Evolutionary conservation across 768 basidiomycete species (phyloP).

Genomic region (Lactarius hengduanensis): DNA sequence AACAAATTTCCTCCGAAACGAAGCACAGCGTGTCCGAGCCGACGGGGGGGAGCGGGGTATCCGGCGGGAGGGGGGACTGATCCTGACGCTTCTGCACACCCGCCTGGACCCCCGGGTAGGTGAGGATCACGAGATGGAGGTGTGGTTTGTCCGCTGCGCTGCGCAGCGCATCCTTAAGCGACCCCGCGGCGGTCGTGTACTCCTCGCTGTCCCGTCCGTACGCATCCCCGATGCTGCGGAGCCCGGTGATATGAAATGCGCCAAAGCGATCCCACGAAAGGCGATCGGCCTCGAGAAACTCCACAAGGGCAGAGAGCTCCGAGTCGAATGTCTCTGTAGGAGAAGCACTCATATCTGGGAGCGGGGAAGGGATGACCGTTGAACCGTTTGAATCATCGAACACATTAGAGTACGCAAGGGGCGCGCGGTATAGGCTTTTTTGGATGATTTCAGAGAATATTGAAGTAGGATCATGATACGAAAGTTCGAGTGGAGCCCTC

Average conservation of each 20-base stretch:
- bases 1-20: conserved; percentile 51
- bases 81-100: conserved; percentile 39
- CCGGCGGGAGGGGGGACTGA: conserved; percentile 44
- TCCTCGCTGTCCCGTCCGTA: conserved; percentile 55
- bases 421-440: conserved; percentile 58
- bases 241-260: conserved; percentile 55
- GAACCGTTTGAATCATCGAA: conserved; percentile 38
- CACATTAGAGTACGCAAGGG: conserved; percentile 55
- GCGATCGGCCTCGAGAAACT: conserved; percentile 50
- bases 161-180: conserved; percentile 50
- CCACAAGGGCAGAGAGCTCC: conserved; percentile 47
- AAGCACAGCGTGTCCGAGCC: conserved; percentile 65
- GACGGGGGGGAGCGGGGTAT: conserved; percentile 51
- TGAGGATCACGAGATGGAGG: conserved; percentile 53
- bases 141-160: conserved; percentile 41
- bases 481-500: conserved; percentile 47
- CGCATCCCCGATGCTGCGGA: conserved; percentile 47
- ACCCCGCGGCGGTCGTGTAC: conserved; percentile 47
- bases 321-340: conserved; percentile 41
- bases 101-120: conserved; percentile 38
- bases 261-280: conserved; percentile 52
- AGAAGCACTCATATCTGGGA: conserved; percentile 45
- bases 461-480: conserved; percentile 35
- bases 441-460: conserved; percentile 54
- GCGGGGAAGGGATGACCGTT: conserved; percentile 34